Conservation (phyloP, 768 basidiomycete species). For the Hygrophorus pudorinus region DNA sequence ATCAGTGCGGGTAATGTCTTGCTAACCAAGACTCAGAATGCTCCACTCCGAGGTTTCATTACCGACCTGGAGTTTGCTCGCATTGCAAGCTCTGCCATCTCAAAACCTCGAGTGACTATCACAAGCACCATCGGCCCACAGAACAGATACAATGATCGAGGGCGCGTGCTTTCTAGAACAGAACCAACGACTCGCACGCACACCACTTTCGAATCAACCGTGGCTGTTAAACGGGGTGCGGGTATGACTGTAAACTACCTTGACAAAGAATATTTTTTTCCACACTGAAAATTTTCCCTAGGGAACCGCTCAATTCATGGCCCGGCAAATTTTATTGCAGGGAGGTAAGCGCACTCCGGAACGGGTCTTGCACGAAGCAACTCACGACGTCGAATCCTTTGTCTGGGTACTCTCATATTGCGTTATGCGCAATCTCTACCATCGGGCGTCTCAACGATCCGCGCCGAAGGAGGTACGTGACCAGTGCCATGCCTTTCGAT, state of each 20-base stretch:
- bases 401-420: conserved; percentile 5
- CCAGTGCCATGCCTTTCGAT: no score
- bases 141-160: not conserved
- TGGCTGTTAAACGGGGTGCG: conserved; percentile 9
- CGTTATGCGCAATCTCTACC: not conserved
- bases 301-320: conserved; percentile 19
- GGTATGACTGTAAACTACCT: conserved; percentile 11
- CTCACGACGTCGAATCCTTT: conserved; percentile 6
- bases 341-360: not conserved
- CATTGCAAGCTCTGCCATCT: not conserved
- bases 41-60: conserved; percentile 15
- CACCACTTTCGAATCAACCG: conserved; percentile 2
- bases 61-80: conserved; percentile 22
- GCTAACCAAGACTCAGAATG: conserved; percentile 9
- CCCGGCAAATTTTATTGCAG: conserved; percentile 7
- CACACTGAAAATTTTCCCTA: conserved; percentile 2
- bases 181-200: conserved; percentile 2
- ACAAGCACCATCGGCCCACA: not conserved
- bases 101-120: no score
- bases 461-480: no score
- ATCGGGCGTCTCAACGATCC: no score
- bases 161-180: not conserved
- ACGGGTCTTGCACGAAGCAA: not conserved
- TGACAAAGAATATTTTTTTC: not conserved
- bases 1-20: conserved; percentile 26